These are phyloP conservation scores for Phaeosphaeriaceae sp. DNA, from an alignment of 2,329 filamentous ascomycete genomes.

Conservation along the genomic window DNA sequence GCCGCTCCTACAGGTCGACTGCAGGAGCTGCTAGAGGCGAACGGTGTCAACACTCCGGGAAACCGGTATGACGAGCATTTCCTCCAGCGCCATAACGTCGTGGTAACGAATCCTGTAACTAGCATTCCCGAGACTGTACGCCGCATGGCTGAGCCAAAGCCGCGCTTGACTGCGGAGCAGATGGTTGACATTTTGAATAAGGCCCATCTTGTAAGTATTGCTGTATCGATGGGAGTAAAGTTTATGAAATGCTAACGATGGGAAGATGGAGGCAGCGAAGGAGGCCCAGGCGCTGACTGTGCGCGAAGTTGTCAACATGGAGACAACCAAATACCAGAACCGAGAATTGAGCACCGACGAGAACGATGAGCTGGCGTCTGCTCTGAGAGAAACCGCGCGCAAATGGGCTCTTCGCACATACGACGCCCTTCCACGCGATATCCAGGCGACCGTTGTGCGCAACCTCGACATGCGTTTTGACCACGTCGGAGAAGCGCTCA, in stretches of 20 bases:
- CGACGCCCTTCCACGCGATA: slow-evolving; percentile 3
- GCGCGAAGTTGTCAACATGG: slow-evolving; percentile 9
- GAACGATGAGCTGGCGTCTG: slow-evolving; percentile 8
- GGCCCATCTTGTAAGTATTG: slow-evolving; percentile 4
- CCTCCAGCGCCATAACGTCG: slow-evolving; percentile 14
- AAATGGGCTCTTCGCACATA: slow-evolving; percentile 15
- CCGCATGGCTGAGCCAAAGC: slow-evolving; percentile 6
- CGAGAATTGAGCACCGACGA: slow-evolving; percentile 21
- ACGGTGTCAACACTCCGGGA: slow-evolving; percentile 6
- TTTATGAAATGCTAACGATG: neutral
- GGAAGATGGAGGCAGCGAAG: neutral
- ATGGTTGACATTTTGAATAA: slow-evolving; percentile 1
- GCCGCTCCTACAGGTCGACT: neutral
- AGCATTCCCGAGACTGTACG: slow-evolving; percentile 13
- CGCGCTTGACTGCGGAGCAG: slow-evolving; percentile 5
- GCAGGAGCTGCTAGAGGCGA: slow-evolving; percentile 1
- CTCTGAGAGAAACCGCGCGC: slow-evolving; percentile 17
- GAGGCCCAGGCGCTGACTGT: slow-evolving; percentile 6
- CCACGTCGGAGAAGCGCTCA: slow-evolving; percentile 10
- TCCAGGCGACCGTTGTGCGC: slow-evolving; percentile 4
- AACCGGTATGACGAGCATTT: slow-evolving; percentile 21
- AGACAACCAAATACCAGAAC: slow-evolving; percentile 2
- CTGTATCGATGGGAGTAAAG: neutral
- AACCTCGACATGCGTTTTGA: slow-evolving; percentile 25
- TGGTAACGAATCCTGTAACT: slow-evolving; percentile 13